A percentile compares a stretch with the other conserved stretches of the same genome.
These are phyloP conservation scores for Berkeleyomyces rouxiae DNA, from an alignment of 2,329 filamentous ascomycete species.

Conservation along the genomic window DNA sequence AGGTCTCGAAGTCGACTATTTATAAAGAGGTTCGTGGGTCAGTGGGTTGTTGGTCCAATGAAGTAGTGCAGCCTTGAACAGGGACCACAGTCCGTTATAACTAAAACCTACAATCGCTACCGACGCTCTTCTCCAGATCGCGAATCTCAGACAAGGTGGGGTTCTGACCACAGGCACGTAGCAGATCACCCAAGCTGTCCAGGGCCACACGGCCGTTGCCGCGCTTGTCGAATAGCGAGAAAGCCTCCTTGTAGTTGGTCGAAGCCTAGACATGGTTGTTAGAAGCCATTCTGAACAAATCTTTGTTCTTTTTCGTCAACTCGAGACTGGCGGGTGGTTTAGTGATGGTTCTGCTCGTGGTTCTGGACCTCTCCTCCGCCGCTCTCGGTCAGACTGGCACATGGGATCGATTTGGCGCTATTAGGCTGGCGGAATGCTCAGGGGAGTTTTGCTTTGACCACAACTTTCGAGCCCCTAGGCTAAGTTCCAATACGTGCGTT, in stretches of 20 bases:
- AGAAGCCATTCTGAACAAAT: slow-evolving; percentile 20
- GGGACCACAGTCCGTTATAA: background rate
- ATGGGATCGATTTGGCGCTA: background rate
- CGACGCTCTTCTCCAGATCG: slow-evolving; percentile 80
- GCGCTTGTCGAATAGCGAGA: slow-evolving; percentile 98
- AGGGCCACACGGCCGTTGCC: slow-evolving; percentile 82
- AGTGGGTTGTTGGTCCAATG: background rate
- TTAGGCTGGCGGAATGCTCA: background rate
- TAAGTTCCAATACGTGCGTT: background rate
- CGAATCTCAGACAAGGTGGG: slow-evolving; percentile 84
- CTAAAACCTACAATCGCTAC: slow-evolving; percentile 65
- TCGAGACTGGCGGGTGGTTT: background rate
- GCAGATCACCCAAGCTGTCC: slow-evolving; percentile 77
- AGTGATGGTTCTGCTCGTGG: background rate
- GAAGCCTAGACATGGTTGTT: slow-evolving; percentile 46
- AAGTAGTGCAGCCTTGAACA: background rate
- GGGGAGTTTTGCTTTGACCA: background rate
- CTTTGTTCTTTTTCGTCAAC: background rate
- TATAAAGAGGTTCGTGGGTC: background rate
- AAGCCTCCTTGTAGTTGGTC: slow-evolving; percentile 99
- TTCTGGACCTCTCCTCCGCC: background rate
- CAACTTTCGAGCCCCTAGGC: background rate
- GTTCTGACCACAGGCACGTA: slow-evolving; percentile 95
- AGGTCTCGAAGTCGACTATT: slow-evolving; percentile 92
- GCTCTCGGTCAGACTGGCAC: background rate